Evolutionary conservation across 768 basidiomycete genomes (phyloP).

Genomic region (Tulasnella sp.): DNA sequence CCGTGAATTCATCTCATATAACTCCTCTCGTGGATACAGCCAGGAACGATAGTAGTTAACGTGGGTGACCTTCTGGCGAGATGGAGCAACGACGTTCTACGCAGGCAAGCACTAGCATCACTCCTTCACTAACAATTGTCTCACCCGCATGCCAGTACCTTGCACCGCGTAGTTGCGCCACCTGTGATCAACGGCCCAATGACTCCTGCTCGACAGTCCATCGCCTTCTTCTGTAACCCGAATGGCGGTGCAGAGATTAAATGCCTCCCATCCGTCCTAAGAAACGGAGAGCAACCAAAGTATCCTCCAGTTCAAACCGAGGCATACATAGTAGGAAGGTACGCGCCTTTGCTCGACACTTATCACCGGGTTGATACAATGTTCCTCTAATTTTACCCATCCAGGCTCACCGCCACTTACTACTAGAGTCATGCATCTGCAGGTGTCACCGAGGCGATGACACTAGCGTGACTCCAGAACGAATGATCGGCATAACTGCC

Average conservation of each 20-base stretch:
- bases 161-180: slow-evolving; percentile 74
- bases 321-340: slow-evolving; percentile 54
- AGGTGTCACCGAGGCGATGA: too few relatives aligned
- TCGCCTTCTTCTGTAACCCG: slow-evolving; percentile 82
- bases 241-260: slow-evolving; percentile 55
- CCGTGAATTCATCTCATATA: neutral
- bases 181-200: slow-evolving; percentile 41
- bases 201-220: slow-evolving; percentile 59
- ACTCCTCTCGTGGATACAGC: slow-evolving; percentile 31
- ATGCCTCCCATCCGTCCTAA: slow-evolving; percentile 51
- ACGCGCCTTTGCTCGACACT: neutral
- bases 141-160: slow-evolving; percentile 37
- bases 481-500: too few relatives aligned
- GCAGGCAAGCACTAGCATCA: slow-evolving; percentile 15
- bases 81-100: slow-evolving; percentile 71
- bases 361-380: neutral
- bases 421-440: too few relatives aligned
- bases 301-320: slow-evolving; percentile 63
- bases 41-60: slow-evolving; percentile 71
- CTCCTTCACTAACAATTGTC: neutral
- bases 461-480: too few relatives aligned
- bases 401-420: slow-evolving; percentile 10
- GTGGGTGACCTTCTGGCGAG: slow-evolving; percentile 68
- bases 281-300: slow-evolving; percentile 37
- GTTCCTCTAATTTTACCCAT: too few relatives aligned